These are phyloP conservation scores for Helianthus tuberosus DNA, from an alignment of 129 eudicot species.

Conservation along the genomic window DNA sequence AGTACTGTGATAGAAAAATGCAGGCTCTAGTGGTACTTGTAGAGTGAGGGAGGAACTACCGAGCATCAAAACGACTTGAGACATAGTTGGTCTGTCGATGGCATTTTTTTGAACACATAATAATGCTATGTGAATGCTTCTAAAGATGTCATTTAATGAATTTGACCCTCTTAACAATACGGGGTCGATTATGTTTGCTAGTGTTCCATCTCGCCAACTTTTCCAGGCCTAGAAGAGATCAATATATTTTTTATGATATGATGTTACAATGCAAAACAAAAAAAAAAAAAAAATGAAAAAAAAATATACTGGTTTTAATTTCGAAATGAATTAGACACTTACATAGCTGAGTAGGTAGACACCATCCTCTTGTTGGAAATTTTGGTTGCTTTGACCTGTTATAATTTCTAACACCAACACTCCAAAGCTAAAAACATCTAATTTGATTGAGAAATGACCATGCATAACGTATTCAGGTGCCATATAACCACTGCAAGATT, in stretches of 20 bases:
- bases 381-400: slow-evolving; percentile 10
- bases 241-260: background rate
- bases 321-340: background rate
- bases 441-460: slow-evolving; percentile 30
- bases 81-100: too few relatives aligned
- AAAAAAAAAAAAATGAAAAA: too few relatives aligned
- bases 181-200: slow-evolving; percentile 17
- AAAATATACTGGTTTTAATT: background rate
- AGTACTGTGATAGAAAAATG: too few relatives aligned
- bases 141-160: slow-evolving; percentile 3
- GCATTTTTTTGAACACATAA: too few relatives aligned
- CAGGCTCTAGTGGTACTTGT: too few relatives aligned
- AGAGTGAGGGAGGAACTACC: too few relatives aligned
- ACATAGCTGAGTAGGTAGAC: slow-evolving; percentile 10
- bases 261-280: background rate
- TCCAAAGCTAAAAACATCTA: slow-evolving; percentile 2
- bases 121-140: slow-evolving; percentile 18
- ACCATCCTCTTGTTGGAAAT: background rate
- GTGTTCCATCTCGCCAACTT: slow-evolving; percentile 26
- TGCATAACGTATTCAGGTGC: background rate
- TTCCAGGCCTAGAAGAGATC: slow-evolving; percentile 29
- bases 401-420: slow-evolving; percentile 21
- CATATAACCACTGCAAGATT: slow-evolving; percentile 9
- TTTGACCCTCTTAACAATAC: background rate
- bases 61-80: too few relatives aligned